These are phyloP conservation scores for Euphorbia pulcherrima DNA, from an alignment of 345 rosid genomes.

Conservation along the genomic window DNA sequence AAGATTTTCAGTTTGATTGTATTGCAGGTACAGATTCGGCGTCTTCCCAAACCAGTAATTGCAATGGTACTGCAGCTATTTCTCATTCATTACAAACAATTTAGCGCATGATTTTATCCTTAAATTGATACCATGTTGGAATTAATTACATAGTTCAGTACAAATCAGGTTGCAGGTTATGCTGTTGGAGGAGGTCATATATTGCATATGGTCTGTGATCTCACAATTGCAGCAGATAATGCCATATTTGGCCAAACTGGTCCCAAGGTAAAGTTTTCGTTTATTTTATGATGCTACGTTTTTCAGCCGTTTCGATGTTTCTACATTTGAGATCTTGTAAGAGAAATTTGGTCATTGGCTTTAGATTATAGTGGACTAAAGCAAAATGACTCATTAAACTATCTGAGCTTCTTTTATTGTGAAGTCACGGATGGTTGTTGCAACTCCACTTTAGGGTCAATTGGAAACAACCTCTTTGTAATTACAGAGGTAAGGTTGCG, in stretches of 20 bases:
- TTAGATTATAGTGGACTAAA: too few species aligned
- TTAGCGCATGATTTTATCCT: too few species aligned
- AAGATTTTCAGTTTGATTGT: not conserved
- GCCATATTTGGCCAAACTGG: slow-evolving; percentile 95
- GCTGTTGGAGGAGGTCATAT: slow-evolving; percentile 95
- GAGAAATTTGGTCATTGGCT: too few species aligned
- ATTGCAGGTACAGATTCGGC: slow-evolving; percentile 75
- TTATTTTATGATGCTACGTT: not conserved
- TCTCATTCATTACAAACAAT: too few species aligned
- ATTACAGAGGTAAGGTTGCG: too few species aligned
- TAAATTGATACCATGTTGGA: slow-evolving; percentile 13
- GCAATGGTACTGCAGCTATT: too few species aligned
- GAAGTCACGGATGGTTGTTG: too few species aligned
- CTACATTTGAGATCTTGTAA: too few species aligned
- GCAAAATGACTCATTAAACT: too few species aligned
- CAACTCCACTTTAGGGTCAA: too few species aligned
- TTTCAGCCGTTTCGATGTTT: not conserved
- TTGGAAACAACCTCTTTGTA: too few species aligned
- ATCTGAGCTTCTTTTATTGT: too few species aligned
- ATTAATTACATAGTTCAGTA: not conserved
- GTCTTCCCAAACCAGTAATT: slow-evolving; percentile 92
- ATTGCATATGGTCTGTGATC: slow-evolving; percentile 92
- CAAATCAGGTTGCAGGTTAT: slow-evolving; percentile 85
- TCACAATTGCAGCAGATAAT: slow-evolving; percentile 89
- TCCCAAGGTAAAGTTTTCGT: slow-evolving; percentile 57